These are phyloP conservation scores for Fusarium brevicatenulatum DNA, from an alignment of 2,329 filamentous ascomycete genomes.

Conservation along the genomic window DNA sequence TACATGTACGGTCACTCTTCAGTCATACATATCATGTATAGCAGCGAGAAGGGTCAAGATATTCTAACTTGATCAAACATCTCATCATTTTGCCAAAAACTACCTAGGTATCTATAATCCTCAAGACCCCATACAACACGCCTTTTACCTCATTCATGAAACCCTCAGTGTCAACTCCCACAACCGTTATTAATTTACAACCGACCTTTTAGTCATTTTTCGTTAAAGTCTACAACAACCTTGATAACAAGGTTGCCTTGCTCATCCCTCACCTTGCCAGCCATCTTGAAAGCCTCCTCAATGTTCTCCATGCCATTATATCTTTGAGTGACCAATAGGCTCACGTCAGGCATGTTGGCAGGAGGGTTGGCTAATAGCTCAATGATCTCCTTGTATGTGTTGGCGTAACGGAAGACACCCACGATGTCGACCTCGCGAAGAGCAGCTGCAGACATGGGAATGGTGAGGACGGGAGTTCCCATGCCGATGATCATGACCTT, in stretches of 20 bases:
- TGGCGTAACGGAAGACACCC: slow-evolving; percentile 78
- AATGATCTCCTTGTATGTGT: slow-evolving; percentile 72
- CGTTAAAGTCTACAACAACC: slow-evolving; percentile 68
- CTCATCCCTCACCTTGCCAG: slow-evolving; percentile 75
- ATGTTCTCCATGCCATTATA: slow-evolving; percentile 71
- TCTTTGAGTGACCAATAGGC: slow-evolving; percentile 76
- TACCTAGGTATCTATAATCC: background rate
- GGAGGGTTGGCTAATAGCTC: slow-evolving; percentile 60
- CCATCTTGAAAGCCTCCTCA: slow-evolving; percentile 77
- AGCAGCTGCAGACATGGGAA: slow-evolving; percentile 75
- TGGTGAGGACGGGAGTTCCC: slow-evolving; percentile 75
- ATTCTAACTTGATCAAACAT: background rate
- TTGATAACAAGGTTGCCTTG: slow-evolving; percentile 78
- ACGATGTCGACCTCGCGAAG: slow-evolving; percentile 77
- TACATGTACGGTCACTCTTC: too few relatives aligned
- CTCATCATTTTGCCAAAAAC: slow-evolving; percentile 3
- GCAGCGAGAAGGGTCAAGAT: too few relatives aligned
- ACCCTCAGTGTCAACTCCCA: slow-evolving; percentile 7
- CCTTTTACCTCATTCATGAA: slow-evolving; percentile 22
- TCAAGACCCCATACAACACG: slow-evolving; percentile 9
- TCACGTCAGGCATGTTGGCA: slow-evolving; percentile 69
- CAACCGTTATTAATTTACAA: slow-evolving; percentile 17
- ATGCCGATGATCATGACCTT: slow-evolving; percentile 77
- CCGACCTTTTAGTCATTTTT: slow-evolving; percentile 21
- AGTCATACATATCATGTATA: too few relatives aligned